Percentiles rank a stretch among this genome's conserved stretches.
phyloP scores from a whole-genome alignment of 768 basidiomycete species.

The Tremella mesenterica region DNA sequence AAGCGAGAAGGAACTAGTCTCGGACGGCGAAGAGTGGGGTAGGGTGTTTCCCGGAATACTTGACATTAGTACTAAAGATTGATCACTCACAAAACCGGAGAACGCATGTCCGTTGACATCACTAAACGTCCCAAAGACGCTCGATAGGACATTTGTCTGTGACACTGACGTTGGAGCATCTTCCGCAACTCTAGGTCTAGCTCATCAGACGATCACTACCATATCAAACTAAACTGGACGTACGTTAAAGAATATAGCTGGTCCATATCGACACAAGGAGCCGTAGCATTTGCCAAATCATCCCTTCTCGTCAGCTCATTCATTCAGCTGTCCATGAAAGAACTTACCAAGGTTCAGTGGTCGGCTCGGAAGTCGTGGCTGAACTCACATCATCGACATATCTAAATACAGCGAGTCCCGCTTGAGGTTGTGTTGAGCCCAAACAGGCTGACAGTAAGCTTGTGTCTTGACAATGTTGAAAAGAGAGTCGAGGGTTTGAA shows the following conservation, averaged over 20 bases:
- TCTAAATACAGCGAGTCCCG: conserved; percentile 11
- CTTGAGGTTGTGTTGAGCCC: not conserved
- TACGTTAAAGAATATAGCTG: conserved; percentile 12
- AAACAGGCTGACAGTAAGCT: conserved; percentile 4
- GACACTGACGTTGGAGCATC: conserved; percentile 3
- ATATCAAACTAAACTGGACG: not conserved
- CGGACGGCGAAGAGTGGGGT: too few relatives aligned
- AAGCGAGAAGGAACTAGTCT: too few relatives aligned
- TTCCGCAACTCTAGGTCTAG: conserved; percentile 13
- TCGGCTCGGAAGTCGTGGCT: not conserved
- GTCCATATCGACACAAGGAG: conserved; percentile 16
- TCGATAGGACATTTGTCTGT: conserved; percentile 9
- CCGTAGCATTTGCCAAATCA: conserved; percentile 11
- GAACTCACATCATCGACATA: conserved; percentile 12
- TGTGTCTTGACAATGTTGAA: not conserved
- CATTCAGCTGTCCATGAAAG: not conserved
- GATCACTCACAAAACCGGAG: conserved; percentile 18
- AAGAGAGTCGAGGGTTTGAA: too few relatives aligned
- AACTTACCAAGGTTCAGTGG: conserved; percentile 18
- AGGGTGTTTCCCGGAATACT: not conserved
- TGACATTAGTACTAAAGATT: not conserved
- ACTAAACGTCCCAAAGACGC: conserved; percentile 12
- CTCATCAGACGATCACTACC: not conserved
- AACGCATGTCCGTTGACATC: conserved; percentile 8
- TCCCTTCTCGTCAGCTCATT: conserved; percentile 9